Conservation (phyloP, 73 alveolate genomes). For the Durusdinium trenchii region DNA sequence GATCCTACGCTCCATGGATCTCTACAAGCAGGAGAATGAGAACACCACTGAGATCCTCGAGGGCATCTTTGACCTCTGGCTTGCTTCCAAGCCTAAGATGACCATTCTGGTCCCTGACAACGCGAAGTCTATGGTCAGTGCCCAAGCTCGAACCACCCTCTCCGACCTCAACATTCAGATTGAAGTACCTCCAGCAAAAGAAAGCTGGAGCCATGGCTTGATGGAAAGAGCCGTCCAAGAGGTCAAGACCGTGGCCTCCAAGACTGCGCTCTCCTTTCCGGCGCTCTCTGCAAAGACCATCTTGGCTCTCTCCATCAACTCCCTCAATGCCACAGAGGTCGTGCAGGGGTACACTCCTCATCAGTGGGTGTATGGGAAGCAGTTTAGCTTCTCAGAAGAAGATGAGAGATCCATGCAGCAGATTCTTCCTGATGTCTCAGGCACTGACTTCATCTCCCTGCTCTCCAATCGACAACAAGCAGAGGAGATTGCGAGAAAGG, state of each 20-base stretch:
- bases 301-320: not conserved
- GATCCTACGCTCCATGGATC: not conserved
- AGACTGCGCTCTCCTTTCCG: not conserved
- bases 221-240: constrained; percentile 18
- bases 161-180: not conserved
- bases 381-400: not conserved
- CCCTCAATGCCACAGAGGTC: not conserved
- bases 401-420: not conserved
- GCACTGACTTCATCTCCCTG: not conserved
- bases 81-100: not conserved
- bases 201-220: not conserved
- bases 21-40: not conserved
- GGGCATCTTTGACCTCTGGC: not conserved
- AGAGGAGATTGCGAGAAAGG: not conserved
- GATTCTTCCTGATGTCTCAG: not conserved
- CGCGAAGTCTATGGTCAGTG: not conserved
- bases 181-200: not conserved
- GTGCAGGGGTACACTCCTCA: not conserved
- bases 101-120: not conserved
- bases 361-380: constrained; percentile 25
- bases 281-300: not conserved
- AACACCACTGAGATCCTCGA: not conserved
- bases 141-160: no score
- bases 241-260: not conserved
- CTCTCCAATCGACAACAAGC: not conserved